These are phyloP conservation scores for Aspergillus sp. DNA, from an alignment of 2,329 filamentous ascomycete genomes.

Conservation along the genomic window DNA sequence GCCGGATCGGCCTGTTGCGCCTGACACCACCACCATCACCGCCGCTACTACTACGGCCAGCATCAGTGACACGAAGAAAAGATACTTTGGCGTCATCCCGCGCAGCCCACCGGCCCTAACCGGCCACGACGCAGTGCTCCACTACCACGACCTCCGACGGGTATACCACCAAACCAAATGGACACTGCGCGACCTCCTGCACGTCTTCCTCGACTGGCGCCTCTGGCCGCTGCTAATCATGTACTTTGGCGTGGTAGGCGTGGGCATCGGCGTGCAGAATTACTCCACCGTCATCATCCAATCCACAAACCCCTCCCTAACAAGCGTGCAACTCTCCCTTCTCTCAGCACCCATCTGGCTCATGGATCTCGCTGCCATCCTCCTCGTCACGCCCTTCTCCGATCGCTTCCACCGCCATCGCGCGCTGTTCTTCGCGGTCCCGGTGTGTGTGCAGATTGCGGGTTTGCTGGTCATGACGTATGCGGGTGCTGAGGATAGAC, in stretches of 20 bases:
- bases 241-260: conserved; percentile 92
- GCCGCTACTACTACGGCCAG: background rate
- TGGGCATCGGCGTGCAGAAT: conserved; percentile 80
- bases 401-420: conserved; percentile 78
- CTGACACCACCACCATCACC: conserved; percentile 35
- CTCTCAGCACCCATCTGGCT: conserved; percentile 91
- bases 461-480: conserved; percentile 75
- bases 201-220: conserved; percentile 74
- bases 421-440: conserved; percentile 70
- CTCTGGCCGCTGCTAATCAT: conserved; percentile 79
- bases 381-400: conserved; percentile 74
- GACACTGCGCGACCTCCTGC: conserved; percentile 60
- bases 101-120: conserved; percentile 60
- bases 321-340: conserved; percentile 66
- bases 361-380: conserved; percentile 80
- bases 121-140: conserved; percentile 68
- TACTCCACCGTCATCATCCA: conserved; percentile 83
- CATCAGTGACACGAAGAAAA: conserved; percentile 3
- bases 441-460: conserved; percentile 69
- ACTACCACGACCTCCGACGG: conserved; percentile 72
- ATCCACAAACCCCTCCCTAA: conserved; percentile 65
- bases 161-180: conserved; percentile 71
- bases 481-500: conserved; percentile 50
- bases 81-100: conserved; percentile 56
- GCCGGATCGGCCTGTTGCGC: conserved; percentile 69